Conservation (phyloP, 352 stramenopile species). For the Phytopythium cucurbitacearum region DNA sequence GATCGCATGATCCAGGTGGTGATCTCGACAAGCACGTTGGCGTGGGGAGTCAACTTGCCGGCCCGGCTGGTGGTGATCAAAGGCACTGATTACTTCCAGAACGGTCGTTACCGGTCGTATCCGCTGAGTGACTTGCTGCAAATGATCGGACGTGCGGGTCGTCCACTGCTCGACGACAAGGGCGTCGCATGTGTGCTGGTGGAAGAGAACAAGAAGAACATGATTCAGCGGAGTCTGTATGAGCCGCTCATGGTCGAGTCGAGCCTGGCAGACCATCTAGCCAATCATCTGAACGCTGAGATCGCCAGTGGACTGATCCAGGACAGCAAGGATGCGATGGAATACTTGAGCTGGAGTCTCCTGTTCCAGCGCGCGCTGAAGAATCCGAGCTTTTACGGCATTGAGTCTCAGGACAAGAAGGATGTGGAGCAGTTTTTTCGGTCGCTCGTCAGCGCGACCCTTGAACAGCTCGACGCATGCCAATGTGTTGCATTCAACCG, state of each 20-base stretch:
- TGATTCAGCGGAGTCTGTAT: slow-evolving; percentile 98
- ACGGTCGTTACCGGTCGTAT: slow-evolving; percentile 96
- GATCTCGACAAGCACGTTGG: slow-evolving; percentile 91
- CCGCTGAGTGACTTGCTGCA: slow-evolving; percentile 98
- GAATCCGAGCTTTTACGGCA: slow-evolving; percentile 96
- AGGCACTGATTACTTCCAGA: slow-evolving; percentile 96
- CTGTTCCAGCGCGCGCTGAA: slow-evolving; percentile 94
- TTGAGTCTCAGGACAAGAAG: slow-evolving; percentile 29
- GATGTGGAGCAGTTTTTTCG: slow-evolving; percentile 71
- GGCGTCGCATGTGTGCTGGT: slow-evolving; percentile 96
- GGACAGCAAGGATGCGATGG: slow-evolving; percentile 86
- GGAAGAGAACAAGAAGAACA: slow-evolving; percentile 98
- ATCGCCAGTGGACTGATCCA: slow-evolving; percentile 91
- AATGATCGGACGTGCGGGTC: slow-evolving; percentile 98
- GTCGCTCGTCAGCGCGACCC: slow-evolving; percentile 64
- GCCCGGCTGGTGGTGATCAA: slow-evolving; percentile 99
- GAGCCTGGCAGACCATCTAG: slow-evolving; percentile 76
- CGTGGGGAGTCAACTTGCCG: slow-evolving; percentile 94
- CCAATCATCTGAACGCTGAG: slow-evolving; percentile 97
- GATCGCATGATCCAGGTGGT: slow-evolving; percentile 96
- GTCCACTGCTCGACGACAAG: slow-evolving; percentile 94
- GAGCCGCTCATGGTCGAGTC: slow-evolving; percentile 97
- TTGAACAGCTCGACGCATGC: slow-evolving; percentile 81
- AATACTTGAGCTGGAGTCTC: slow-evolving; percentile 97
- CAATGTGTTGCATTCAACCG: slow-evolving; percentile 69